phyloP scores from a whole-genome alignment of 768 basidiomycete species.

The Grammothele lineata region DNA sequence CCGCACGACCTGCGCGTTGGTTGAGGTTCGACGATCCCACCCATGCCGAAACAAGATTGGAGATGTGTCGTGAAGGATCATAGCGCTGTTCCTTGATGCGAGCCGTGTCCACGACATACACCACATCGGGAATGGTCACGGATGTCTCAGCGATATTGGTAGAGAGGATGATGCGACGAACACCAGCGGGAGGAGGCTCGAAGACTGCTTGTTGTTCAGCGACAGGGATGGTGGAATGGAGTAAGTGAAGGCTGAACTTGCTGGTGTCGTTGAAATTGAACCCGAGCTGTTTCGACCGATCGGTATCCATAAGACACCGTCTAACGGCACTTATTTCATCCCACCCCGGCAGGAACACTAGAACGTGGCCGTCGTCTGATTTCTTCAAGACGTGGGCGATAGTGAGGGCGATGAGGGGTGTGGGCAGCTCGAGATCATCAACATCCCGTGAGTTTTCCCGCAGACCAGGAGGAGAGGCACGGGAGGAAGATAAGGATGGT shows the following conservation, averaged over 20 bases:
- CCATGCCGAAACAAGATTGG: slow-evolving; percentile 87
- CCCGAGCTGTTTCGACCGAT: slow-evolving; percentile 42
- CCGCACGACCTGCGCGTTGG: slow-evolving; percentile 89
- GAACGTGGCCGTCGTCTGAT: slow-evolving; percentile 79
- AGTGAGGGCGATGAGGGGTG: slow-evolving; percentile 74
- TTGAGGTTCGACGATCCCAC: slow-evolving; percentile 87
- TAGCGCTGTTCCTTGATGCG: slow-evolving; percentile 87
- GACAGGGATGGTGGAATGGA: slow-evolving; percentile 88
- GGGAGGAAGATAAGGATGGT: slow-evolving; percentile 13
- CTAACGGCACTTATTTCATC: slow-evolving; percentile 82
- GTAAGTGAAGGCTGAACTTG: slow-evolving; percentile 67
- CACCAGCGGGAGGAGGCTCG: slow-evolving; percentile 69
- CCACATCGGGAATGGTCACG: slow-evolving; percentile 91
- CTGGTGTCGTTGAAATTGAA: slow-evolving; percentile 56
- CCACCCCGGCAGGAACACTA: slow-evolving; percentile 92
- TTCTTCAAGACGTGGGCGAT: slow-evolving; percentile 71
- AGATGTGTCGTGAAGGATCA: slow-evolving; percentile 85
- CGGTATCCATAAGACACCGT: slow-evolving; percentile 48
- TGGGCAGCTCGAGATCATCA: slow-evolving; percentile 74
- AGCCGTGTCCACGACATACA: slow-evolving; percentile 89
- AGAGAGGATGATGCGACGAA: slow-evolving; percentile 85
- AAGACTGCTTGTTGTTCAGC: slow-evolving; percentile 89
- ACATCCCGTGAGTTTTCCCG: slow-evolving; percentile 30
- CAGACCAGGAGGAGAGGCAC: slow-evolving; percentile 6
- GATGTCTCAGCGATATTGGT: slow-evolving; percentile 97